A percentile compares a stretch with the other conserved stretches of the same genome.
Conservation (phyloP, 257 asterid species). For the Mitragyna speciosa region DNA sequence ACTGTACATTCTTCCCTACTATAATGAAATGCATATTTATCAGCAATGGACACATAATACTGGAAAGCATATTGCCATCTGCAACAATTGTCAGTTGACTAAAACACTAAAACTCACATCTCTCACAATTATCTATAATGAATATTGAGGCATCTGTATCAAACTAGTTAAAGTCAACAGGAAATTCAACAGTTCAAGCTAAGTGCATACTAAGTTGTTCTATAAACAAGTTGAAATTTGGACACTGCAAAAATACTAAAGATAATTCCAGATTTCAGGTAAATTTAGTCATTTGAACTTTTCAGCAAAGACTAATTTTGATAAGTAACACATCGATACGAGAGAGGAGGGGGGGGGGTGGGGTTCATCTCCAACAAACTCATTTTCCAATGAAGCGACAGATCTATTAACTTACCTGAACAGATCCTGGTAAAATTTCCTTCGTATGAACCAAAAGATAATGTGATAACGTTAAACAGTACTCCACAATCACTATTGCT, state of each 20-base stretch:
- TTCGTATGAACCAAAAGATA: constrained; percentile 1
- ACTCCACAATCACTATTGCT: constrained; percentile 2
- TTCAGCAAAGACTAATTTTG: not conserved
- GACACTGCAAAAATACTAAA: too few relatives aligned
- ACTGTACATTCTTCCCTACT: not conserved
- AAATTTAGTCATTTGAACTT: not conserved
- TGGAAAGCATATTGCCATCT: not conserved
- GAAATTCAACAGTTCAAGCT: not conserved
- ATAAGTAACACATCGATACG: not conserved
- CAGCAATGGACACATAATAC: not conserved
- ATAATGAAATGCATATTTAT: not conserved
- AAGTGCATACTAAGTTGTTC: not conserved
- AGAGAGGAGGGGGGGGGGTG: too few relatives aligned
- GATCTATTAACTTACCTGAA: constrained; percentile 5
- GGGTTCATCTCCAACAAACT: not conserved
- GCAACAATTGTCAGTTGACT: not conserved
- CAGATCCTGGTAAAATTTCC: not conserved
- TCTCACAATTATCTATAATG: not conserved
- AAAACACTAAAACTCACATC: not conserved
- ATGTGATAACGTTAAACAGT: constrained; percentile 5
- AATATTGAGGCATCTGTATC: not conserved
- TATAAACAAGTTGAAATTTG: too few relatives aligned
- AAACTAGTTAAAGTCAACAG: not conserved
- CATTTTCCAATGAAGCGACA: not conserved
- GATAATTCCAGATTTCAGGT: too few relatives aligned